Percentiles rank a stretch among this genome's conserved stretches.
These are phyloP conservation scores for Ailanthus altissimus DNA, from an alignment of 345 rosid genomes.

Conservation along the genomic window DNA sequence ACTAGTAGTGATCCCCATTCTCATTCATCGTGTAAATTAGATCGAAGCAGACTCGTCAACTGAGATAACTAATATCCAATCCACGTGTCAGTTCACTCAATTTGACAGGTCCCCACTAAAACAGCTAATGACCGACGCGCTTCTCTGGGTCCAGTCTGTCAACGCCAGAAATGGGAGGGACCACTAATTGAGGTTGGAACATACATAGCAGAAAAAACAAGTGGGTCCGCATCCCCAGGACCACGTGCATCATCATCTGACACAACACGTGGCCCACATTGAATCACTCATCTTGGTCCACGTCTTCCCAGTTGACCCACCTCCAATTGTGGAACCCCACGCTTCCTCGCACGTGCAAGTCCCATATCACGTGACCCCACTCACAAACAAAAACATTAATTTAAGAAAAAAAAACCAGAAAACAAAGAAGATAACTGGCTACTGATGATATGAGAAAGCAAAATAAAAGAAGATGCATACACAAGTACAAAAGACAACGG, in stretches of 20 bases:
- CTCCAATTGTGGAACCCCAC: not conserved
- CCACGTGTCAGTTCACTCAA: too few species aligned
- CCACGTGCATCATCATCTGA: constrained; percentile 25
- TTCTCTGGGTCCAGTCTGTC: not conserved
- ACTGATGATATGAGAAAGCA: not conserved
- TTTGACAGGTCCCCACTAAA: not conserved
- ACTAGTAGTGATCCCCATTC: too few species aligned
- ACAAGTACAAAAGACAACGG: not conserved
- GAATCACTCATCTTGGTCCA: not conserved
- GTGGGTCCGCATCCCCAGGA: not conserved
- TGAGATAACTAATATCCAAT: not conserved
- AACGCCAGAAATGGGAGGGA: not conserved
- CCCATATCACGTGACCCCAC: constrained; percentile 10
- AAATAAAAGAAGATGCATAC: not conserved
- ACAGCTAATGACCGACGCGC: not conserved
- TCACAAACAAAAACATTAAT: not conserved
- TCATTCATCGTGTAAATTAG: not conserved
- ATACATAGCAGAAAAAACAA: not conserved
- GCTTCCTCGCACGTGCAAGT: constrained; percentile 1
- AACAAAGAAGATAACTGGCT: not conserved
- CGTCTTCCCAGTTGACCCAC: constrained; percentile 7
- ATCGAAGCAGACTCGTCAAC: too few species aligned
- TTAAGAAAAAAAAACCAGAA: not conserved
- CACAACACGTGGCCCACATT: not conserved
- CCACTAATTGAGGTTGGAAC: not conserved